Conservation (phyloP, 148 eudicot genomes). For the Heliosperma pusillum region DNA sequence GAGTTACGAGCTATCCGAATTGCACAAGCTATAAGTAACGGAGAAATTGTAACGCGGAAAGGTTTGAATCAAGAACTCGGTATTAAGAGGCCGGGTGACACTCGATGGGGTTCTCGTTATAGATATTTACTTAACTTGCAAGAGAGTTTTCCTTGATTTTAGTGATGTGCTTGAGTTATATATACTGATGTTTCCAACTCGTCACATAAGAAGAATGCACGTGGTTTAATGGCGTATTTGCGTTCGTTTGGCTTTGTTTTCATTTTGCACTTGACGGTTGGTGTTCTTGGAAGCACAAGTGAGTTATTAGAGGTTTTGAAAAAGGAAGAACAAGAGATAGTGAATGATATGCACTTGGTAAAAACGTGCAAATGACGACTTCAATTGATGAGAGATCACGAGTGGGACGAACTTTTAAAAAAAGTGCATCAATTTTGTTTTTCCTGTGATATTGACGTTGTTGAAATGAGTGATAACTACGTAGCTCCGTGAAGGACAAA, state of each 20-base stretch:
- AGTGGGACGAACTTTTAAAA: neutral
- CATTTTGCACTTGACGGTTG: neutral
- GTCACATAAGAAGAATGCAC: neutral
- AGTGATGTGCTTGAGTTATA: too few relatives aligned
- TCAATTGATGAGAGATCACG: neutral
- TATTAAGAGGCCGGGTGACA: neutral
- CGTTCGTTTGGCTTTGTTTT: conserved; percentile 1
- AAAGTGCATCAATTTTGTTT: conserved; percentile 3
- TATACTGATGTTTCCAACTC: too few relatives aligned
- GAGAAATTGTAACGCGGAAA: neutral
- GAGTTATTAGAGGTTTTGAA: neutral
- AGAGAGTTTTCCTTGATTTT: neutral
- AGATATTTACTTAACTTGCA: neutral
- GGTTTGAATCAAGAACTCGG: neutral
- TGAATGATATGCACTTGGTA: conserved; percentile 6
- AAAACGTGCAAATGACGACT: neutral
- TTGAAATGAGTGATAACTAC: neutral
- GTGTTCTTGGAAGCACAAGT: neutral
- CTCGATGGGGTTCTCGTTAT: too few relatives aligned
- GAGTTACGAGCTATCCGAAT: neutral
- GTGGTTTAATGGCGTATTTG: neutral
- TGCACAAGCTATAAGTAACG: neutral
- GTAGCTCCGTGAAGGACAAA: neutral
- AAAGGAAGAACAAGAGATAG: neutral
- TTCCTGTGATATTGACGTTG: neutral